phyloP scores from a whole-genome alignment of 257 asterid species.

The Nicotiana attenuata region DNA sequence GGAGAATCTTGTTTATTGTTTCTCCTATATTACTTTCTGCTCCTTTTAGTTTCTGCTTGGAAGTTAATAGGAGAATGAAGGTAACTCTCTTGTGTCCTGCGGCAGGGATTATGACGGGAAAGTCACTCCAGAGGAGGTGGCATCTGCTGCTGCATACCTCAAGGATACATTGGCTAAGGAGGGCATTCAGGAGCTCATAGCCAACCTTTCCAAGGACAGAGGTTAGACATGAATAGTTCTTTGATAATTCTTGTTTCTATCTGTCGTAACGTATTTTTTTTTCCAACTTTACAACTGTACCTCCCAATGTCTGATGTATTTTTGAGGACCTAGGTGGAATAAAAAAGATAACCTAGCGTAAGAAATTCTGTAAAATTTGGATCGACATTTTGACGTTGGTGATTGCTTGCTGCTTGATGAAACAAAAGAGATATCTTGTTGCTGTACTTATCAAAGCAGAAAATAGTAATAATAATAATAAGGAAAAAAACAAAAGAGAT shows the following conservation, averaged over 20 bases:
- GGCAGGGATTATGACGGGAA: constrained; percentile 91
- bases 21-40: not conserved
- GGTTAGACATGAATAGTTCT: constrained; percentile 39
- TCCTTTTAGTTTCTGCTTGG: not conserved
- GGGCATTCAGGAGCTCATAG: constrained; percentile 84
- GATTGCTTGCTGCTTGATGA: not conserved
- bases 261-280: not conserved
- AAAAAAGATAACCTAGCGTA: not conserved
- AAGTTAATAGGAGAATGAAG: constrained; percentile 1
- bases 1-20: not conserved
- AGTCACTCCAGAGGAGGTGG: constrained; percentile 97
- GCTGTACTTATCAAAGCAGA: not conserved
- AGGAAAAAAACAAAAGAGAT: not conserved
- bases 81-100: constrained; percentile 4
- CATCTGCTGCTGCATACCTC: constrained; percentile 86
- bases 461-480: not conserved
- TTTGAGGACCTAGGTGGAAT: not conserved
- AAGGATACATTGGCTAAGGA: constrained; percentile 91
- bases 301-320: not conserved
- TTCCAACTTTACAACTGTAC: not conserved
- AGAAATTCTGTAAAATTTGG: not conserved
- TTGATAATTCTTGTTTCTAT: constrained; percentile 11
- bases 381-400: not conserved
- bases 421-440: not conserved
- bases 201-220: constrained; percentile 83